These are phyloP conservation scores for Talaromyces sp. DNA, from an alignment of 2,329 filamentous ascomycete species.

Conservation along the genomic window DNA sequence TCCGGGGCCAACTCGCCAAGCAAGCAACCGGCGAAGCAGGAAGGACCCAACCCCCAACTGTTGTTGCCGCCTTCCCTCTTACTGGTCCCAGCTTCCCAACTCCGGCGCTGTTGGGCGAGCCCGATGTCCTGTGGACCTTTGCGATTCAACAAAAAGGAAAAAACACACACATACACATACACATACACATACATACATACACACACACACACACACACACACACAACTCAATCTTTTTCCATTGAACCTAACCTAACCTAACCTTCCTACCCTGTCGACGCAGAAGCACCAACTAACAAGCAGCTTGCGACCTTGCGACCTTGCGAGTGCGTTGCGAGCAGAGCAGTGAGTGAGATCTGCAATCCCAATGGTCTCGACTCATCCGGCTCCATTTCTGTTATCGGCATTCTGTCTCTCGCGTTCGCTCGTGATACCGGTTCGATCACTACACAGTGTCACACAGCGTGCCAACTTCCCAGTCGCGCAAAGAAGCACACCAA, in stretches of 20 bases:
- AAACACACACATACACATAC: no score
- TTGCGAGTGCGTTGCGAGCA: neutral
- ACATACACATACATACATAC: no score
- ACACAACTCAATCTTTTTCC: conserved; percentile 6
- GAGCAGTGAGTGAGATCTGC: neutral
- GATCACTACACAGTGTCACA: neutral
- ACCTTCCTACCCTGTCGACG: no score
- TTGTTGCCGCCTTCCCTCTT: neutral
- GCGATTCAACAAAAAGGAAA: conserved; percentile 3
- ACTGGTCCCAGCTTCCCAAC: conserved; percentile 1
- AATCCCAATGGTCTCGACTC: neutral
- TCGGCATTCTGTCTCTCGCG: neutral
- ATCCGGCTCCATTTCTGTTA: neutral
- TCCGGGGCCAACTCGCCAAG: neutral
- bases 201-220: no score
- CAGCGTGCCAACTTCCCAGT: neutral
- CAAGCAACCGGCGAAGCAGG: neutral
- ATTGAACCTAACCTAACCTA: neutral
- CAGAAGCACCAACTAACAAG: neutral
- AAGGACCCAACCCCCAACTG: conserved; percentile 7
- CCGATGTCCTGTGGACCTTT: neutral
- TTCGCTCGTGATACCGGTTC: neutral
- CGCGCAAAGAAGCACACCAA: neutral
- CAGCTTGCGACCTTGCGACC: conserved; percentile 3
- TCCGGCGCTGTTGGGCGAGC: conserved; percentile 6